Evolutionary conservation across 163 green algal species (phyloP), one percentile per base, ranked within the genome.

Genomic region (Chlorella variabilis): DNA sequence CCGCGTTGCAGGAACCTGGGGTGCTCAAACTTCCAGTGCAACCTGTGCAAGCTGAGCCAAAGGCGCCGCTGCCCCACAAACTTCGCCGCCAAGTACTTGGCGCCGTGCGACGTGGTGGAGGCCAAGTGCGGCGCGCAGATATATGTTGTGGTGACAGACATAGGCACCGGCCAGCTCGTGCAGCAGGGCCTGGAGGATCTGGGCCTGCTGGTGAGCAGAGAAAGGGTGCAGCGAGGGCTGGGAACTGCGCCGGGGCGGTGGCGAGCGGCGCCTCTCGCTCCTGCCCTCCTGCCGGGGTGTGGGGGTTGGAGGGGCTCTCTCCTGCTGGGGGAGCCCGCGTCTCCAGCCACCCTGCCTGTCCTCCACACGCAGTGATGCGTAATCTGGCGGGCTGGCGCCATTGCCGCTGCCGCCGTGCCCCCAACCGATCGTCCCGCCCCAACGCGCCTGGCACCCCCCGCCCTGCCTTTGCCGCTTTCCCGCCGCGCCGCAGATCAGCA

Each of bases 61-160:
- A 84, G 87, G 36, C 79, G 89, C 25, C 76, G 88, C n/a, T 93
- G 89, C 77, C 78, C 62, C 23, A 76, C 73, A 51, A 89, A 84
- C 41, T 92, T 93, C 87, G 84, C 79, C 7, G 29, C 39, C 42
- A 93, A 93, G 84, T 93, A 93, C 82, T 74, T 93, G 36, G 85
- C 85, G 62, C 87, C 86, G 3, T 88, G 86, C 63, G 89, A 93
- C 71, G 73, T 84, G 21, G 63, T 93, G 21, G 90, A 92, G 74
- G 89, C 88, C 59, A 92, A 93, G 69, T 93, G 89, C 73, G 88
- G 89, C 17, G 89, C 89, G 8, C 86, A 88, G 65, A 92, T 93
- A 31, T 84, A 86, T 48, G 75, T 93, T 29, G 88, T 92, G 58
- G 80, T 93, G 23, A 73, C 89, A 33, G 87, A 92, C 63, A 34